Percentiles rank a stretch among this genome's conserved stretches.
These are phyloP conservation scores for Entomortierella lignicola DNA, from an alignment of 192 early-diverging fungal species.

Conservation along the genomic window DNA sequence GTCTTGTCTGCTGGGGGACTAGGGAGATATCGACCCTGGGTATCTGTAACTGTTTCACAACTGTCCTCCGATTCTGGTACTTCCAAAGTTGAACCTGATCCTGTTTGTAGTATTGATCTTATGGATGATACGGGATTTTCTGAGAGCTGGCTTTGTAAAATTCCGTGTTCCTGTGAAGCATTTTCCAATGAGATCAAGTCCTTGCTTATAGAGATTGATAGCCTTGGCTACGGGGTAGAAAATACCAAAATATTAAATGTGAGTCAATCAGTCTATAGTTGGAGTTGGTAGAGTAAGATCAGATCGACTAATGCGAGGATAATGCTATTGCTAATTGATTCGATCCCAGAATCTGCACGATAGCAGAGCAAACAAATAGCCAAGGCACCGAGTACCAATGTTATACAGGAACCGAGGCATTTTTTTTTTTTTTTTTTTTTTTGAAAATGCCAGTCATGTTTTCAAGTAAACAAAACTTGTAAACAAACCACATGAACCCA, in stretches of 20 bases:
- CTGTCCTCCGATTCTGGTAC: not conserved
- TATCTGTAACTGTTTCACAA: constrained; percentile 7
- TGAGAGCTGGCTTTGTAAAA: not conserved
- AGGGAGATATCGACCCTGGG: constrained; percentile 4
- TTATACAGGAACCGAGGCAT: too few species aligned
- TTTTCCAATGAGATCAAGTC: constrained; percentile 6
- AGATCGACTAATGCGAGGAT: too few species aligned
- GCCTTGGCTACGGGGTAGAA: constrained; percentile 8
- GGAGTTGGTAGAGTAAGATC: too few species aligned
- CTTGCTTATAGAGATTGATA: constrained; percentile 30
- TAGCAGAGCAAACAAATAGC: too few species aligned
- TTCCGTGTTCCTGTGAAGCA: not conserved
- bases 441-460: constrained; percentile 29
- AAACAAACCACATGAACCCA: constrained; percentile 28
- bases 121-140: not conserved
- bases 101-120: not conserved
- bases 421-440: not conserved
- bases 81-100: not conserved
- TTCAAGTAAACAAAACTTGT: constrained; percentile 34
- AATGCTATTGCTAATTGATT: too few species aligned
- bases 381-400: too few species aligned
- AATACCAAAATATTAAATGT: not conserved
- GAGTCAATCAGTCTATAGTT: not conserved
- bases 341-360: too few species aligned
- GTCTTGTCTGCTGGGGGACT: not conserved